Conservation (phyloP, 1,139 yeast species). For the Kluyveromyces sp. region DNA sequence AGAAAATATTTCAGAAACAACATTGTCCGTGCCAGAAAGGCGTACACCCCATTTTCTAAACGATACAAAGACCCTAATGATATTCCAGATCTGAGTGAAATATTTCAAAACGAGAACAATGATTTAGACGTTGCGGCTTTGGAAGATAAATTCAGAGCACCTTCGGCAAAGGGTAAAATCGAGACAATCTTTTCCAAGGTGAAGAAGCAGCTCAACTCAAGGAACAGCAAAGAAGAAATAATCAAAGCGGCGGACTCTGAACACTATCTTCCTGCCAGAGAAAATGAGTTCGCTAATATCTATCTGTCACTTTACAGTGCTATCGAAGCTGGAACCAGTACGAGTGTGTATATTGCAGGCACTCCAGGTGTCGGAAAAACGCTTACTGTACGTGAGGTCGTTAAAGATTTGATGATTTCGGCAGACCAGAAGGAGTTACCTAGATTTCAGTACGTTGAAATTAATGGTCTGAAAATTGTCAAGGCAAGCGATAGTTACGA, state of each 20-base stretch:
- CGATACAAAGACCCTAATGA: conserved; percentile 25
- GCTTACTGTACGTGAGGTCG: conserved; percentile 82
- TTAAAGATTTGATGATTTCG: conserved; percentile 52
- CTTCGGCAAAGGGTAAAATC: conserved; percentile 23
- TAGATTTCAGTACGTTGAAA: conserved; percentile 69
- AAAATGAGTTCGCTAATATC: conserved; percentile 71
- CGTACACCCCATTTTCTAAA: conserved; percentile 32
- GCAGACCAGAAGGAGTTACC: conserved; percentile 43
- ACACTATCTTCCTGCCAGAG: conserved; percentile 70
- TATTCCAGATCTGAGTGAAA: conserved; percentile 30
- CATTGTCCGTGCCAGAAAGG: conserved; percentile 31
- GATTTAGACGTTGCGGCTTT: conserved; percentile 23
- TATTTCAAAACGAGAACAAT: conserved; percentile 23
- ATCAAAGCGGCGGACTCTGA: conserved; percentile 26
- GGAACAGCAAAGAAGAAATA: conserved; percentile 29
- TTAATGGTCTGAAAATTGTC: conserved; percentile 82
- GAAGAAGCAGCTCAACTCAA: conserved; percentile 30
- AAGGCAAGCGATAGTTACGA: conserved; percentile 87
- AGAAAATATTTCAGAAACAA: conserved; percentile 24
- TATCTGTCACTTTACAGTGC: conserved; percentile 71
- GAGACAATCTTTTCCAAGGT: conserved; percentile 32
- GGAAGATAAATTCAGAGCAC: conserved; percentile 26
- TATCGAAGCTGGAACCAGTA: conserved; percentile 64
- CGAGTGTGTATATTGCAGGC: conserved; percentile 87
- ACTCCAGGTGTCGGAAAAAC: conserved; percentile 99